A percentile compares a stretch with the other conserved stretches of the same genome.
These are phyloP conservation scores for Reutealis trisperma DNA, from an alignment of 345 rosid species.

Conservation along the genomic window DNA sequence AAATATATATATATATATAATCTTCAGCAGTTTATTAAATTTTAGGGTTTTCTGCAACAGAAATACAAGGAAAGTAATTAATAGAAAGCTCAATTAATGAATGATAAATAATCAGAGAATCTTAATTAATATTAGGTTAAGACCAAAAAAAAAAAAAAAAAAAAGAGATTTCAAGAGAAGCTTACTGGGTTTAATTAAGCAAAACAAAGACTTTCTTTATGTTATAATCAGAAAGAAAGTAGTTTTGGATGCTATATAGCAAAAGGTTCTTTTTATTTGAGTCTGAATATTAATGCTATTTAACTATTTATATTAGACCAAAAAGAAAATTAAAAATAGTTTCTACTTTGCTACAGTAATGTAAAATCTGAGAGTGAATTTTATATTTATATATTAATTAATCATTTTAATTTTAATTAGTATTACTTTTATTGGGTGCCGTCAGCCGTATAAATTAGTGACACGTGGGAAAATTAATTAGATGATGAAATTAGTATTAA, in stretches of 20 bases:
- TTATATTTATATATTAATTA: too few species aligned
- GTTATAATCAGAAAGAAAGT: conserved; percentile 10
- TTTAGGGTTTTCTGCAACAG: conserved; percentile 42
- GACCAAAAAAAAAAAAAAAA: background rate
- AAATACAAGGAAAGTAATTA: background rate
- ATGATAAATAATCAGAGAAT: background rate
- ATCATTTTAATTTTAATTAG: too few species aligned
- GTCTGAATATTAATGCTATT: background rate
- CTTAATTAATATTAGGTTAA: background rate
- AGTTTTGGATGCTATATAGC: conserved; percentile 8
- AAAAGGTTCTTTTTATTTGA: conserved; percentile 12
- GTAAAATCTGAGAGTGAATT: too few species aligned
- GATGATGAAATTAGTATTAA: background rate
- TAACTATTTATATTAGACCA: background rate
- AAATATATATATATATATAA: too few species aligned
- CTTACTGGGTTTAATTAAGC: conserved; percentile 26
- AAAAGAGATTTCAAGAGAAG: conserved; percentile 2
- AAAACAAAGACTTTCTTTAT: conserved; percentile 12
- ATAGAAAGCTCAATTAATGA: background rate
- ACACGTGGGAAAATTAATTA: conserved; percentile 10
- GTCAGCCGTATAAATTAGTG: background rate
- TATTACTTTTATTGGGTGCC: background rate
- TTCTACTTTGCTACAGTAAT: too few species aligned
- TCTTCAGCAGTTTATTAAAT: background rate
- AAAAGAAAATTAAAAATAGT: too few species aligned